Evolutionary conservation across 2,329 filamentous ascomycete genomes (phyloP).

Genomic region (Talaromyces sp.): DNA sequence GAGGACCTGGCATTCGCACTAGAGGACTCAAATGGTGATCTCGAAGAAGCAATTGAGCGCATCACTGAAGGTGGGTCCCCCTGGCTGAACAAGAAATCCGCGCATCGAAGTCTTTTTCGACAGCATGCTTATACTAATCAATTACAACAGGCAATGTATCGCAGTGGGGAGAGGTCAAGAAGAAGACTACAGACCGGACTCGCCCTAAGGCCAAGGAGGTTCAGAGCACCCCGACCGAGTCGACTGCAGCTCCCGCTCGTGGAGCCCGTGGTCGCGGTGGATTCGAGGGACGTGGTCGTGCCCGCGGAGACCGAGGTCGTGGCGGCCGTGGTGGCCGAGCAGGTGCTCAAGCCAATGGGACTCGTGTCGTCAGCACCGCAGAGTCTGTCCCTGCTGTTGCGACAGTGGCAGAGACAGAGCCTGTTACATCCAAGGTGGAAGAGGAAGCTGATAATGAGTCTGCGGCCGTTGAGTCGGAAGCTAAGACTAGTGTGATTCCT

Average conservation of each 20-base stretch:
- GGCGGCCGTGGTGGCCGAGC: slow-evolving; percentile 51
- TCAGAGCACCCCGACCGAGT: slow-evolving; percentile 38
- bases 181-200: slow-evolving; percentile 51
- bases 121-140: slow-evolving; percentile 3
- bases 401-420: slow-evolving; percentile 17
- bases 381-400: slow-evolving; percentile 20
- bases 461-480: slow-evolving; percentile 27
- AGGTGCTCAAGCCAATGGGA: slow-evolving; percentile 46
- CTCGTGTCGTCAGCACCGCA: slow-evolving; percentile 35
- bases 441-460: slow-evolving; percentile 28
- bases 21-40: slow-evolving; percentile 66
- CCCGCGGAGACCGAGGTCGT: slow-evolving; percentile 51
- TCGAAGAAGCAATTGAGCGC: slow-evolving; percentile 53
- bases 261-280: slow-evolving; percentile 51
- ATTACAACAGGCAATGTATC: slow-evolving; percentile 50
- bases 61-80: slow-evolving; percentile 51
- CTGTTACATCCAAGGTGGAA: slow-evolving; percentile 15
- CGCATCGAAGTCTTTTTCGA: not conserved
- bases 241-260: slow-evolving; percentile 38
- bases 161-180: slow-evolving; percentile 57
- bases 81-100: not conserved
- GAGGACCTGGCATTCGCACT: slow-evolving; percentile 92
- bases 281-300: slow-evolving; percentile 49
- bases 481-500: slow-evolving; percentile 40
- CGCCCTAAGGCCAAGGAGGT: slow-evolving; percentile 51